Evolutionary conservation across 768 basidiomycete genomes (phyloP), one percentile per base, ranked within the genome.

Genomic region (Boletus huronensis): DNA sequence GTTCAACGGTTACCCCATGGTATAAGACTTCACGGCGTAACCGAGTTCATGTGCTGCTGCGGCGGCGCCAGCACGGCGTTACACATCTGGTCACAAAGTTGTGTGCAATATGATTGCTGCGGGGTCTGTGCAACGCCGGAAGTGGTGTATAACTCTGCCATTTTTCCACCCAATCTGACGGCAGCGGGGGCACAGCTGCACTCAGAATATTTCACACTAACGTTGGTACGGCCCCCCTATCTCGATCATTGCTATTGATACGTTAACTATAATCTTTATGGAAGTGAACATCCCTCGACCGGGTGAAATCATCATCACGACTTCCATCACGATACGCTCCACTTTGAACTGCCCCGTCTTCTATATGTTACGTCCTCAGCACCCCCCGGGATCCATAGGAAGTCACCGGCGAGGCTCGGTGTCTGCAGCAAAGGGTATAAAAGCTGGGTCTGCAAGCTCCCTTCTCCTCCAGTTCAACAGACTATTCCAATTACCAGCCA

Each of bases 401-500:
- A 19, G 45, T 41, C 31, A 21, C 59, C 43, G 52, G 35, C 21
- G 21, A 31, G 28, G 40, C 9, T 17, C 8, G 6, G n/a, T 38
- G 1, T 6, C 41, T 11, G n/a, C 13, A 29, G 26, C 14, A 13
- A 52, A 55, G n/a, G 5, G 49, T 48, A 65, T 67, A 67, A 67
- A 52, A 44, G 28, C 19, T 13, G 14, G 35, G 25, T 34, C 5
- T 43, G 5, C 44, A 39, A 19, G 34, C 6, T 23, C n/a, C 25
- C 14, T 5, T 9, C 6, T 31, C 23, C 26, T 29, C n/a, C 50
- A 64, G 36, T 29, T 44, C 54, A 48, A 50, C 28, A 32, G 13
- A 31, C 7, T 10, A 29, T 21, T 29, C 19, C 48, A 39, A 46
- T 42, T 35, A 3, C 23, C 21, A 51, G 39, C 28, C 17, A 36